These are phyloP conservation scores for Chaetomidium leptoderma DNA, from an alignment of 495 filamentous ascomycete species.

Conservation along the genomic window DNA sequence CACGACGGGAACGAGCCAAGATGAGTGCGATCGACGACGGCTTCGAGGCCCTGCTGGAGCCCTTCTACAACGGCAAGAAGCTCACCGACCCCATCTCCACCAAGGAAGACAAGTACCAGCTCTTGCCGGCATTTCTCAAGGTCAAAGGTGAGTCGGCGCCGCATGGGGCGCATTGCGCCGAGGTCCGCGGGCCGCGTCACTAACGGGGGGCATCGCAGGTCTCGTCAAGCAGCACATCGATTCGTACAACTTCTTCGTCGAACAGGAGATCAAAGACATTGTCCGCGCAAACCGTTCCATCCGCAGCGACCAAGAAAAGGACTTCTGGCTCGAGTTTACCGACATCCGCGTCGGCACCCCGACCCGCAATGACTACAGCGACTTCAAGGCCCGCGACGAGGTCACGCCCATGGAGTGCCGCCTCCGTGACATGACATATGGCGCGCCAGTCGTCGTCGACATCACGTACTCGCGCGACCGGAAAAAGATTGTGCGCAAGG, in stretches of 20 bases:
- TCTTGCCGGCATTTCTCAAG: slow-evolving; percentile 92
- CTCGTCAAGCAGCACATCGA: slow-evolving; percentile 70
- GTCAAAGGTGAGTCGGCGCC: slow-evolving; percentile 62
- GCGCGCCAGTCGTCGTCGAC: slow-evolving; percentile 86
- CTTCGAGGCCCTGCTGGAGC: slow-evolving; percentile 86
- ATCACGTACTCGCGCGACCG: slow-evolving; percentile 78
- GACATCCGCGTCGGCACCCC: slow-evolving; percentile 81
- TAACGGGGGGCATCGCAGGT: slow-evolving; percentile 12
- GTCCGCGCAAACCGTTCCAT: slow-evolving; percentile 81
- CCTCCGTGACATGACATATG: slow-evolving; percentile 90
- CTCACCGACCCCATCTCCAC: slow-evolving; percentile 91
- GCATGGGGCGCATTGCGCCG: background rate
- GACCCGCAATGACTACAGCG: slow-evolving; percentile 66
- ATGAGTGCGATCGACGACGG: slow-evolving; percentile 49
- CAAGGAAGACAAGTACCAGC: slow-evolving; percentile 90
- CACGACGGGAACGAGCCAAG: slow-evolving; percentile 24
- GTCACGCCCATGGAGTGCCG: slow-evolving; percentile 92
- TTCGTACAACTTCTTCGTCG: slow-evolving; percentile 95
- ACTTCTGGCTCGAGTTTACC: slow-evolving; percentile 83
- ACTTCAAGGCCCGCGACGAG: slow-evolving; percentile 54
- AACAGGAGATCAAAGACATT: slow-evolving; percentile 93
- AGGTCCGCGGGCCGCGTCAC: background rate
- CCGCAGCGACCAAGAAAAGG: slow-evolving; percentile 79
- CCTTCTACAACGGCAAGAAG: slow-evolving; percentile 93
- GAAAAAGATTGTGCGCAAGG: slow-evolving; percentile 60